A percentile compares a stretch with the other conserved stretches of the same genome.
Evolutionary conservation across 345 rosid species (phyloP).

Genomic region (Hevea brasiliensis): DNA sequence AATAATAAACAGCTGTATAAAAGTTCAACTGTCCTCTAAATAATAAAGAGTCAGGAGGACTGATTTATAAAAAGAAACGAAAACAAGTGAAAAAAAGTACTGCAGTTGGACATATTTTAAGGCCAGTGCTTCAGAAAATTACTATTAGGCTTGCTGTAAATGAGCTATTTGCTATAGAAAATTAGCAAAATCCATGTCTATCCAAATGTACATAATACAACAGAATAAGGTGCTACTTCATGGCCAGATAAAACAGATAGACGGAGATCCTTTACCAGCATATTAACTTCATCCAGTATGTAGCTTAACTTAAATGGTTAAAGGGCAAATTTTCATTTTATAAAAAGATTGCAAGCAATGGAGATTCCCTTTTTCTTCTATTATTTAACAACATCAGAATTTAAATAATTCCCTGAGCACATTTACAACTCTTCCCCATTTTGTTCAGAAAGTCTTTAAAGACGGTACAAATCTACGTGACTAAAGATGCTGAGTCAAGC

Average conservation of each 20-base stretch:
- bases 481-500: background rate
- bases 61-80: background rate
- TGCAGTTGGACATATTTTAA: background rate
- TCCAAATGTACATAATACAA: background rate
- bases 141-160: background rate
- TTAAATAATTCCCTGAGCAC: background rate
- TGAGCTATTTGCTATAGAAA: background rate
- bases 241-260: background rate
- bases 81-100: background rate
- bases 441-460: background rate
- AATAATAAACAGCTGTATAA: background rate
- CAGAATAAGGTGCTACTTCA: background rate
- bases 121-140: background rate
- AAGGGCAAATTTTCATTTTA: too few relatives aligned
- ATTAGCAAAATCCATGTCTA: background rate
- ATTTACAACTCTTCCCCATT: background rate
- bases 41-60: background rate
- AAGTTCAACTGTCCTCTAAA: background rate
- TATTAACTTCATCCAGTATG: background rate
- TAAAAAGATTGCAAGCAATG: background rate
- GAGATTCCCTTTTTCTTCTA: background rate
- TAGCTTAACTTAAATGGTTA: background rate
- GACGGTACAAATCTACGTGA: background rate
- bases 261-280: background rate
- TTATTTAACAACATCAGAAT: conserved; percentile 1